Conservation (phyloP, 345 rosid genomes). For the Psidium friedrichsthalianum region DNA sequence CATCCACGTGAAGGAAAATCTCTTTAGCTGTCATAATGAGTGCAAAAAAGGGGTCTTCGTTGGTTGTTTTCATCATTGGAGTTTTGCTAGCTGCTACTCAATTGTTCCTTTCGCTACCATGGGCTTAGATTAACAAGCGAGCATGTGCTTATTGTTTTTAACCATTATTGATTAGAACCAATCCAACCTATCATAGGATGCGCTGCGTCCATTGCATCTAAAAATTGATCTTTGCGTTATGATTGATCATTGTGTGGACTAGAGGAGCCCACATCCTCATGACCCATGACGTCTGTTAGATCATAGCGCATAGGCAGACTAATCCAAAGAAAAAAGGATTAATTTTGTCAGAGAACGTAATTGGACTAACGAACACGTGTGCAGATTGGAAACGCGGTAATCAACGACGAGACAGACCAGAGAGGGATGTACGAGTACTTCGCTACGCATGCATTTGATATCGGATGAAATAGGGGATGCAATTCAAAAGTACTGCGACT, state of each 20-base stretch:
- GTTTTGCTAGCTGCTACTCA: background rate
- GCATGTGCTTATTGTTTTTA: background rate
- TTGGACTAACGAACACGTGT: background rate
- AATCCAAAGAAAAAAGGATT: background rate
- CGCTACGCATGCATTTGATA: slow-evolving; percentile 48
- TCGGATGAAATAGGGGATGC: slow-evolving; percentile 20
- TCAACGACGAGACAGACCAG: slow-evolving; percentile 57
- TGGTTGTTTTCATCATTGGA: background rate
- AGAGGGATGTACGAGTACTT: slow-evolving; percentile 65
- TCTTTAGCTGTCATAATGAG: background rate
- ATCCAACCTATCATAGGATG: too few species aligned
- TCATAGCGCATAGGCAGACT: background rate
- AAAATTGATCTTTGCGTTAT: background rate
- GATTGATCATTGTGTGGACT: background rate
- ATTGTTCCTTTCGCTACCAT: background rate
- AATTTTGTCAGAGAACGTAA: slow-evolving; percentile 6
- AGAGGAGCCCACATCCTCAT: background rate
- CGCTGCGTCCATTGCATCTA: background rate
- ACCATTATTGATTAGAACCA: too few species aligned
- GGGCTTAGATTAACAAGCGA: background rate
- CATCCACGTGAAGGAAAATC: background rate
- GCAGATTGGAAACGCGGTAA: slow-evolving; percentile 90
- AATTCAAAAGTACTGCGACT: slow-evolving; percentile 37
- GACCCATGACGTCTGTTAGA: background rate
- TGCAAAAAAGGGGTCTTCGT: background rate